Conservation (phyloP, 2,329 filamentous ascomycete species). For the Thyridium curvatum region DNA sequence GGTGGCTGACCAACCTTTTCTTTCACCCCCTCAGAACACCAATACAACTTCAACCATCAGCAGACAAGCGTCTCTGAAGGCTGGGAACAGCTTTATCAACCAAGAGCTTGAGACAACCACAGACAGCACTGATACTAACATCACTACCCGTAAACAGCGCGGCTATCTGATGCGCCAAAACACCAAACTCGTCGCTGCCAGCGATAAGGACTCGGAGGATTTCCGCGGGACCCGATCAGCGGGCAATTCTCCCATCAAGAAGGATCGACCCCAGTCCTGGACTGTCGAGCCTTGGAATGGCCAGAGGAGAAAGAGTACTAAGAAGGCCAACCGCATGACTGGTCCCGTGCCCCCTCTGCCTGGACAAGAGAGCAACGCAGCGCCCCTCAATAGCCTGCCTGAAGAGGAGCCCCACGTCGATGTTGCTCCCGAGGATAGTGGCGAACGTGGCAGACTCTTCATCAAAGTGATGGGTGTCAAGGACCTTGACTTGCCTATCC, state of each 20-base stretch:
- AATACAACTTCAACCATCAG: constrained; percentile 17
- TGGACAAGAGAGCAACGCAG: constrained; percentile 76
- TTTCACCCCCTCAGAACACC: constrained; percentile 11
- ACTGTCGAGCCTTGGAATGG: constrained; percentile 96
- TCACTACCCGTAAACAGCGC: constrained; percentile 65
- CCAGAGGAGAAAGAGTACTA: constrained; percentile 61
- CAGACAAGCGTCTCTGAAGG: constrained; percentile 4
- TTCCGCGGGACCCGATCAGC: constrained; percentile 50
- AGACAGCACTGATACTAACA: constrained; percentile 52
- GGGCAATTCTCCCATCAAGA: constrained; percentile 65
- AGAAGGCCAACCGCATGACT: constrained; percentile 48
- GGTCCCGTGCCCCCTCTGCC: constrained; percentile 77
- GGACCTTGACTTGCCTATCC: constrained; percentile 85
- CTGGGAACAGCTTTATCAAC: not conserved
- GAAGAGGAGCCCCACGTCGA: constrained; percentile 62
- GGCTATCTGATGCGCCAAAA: constrained; percentile 98
- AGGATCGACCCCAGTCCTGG: constrained; percentile 82
- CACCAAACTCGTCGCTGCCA: constrained; percentile 94
- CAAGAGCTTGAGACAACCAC: constrained; percentile 11
- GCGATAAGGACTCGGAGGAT: constrained; percentile 61
- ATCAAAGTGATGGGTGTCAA: constrained; percentile 99
- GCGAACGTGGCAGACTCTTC: constrained; percentile 85
- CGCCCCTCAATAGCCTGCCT: constrained; percentile 56
- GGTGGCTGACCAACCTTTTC: constrained; percentile 55
- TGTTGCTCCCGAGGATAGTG: constrained; percentile 63